phyloP scores from a whole-genome alignment of 257 asterid genomes.

The Lantana camara region DNA sequence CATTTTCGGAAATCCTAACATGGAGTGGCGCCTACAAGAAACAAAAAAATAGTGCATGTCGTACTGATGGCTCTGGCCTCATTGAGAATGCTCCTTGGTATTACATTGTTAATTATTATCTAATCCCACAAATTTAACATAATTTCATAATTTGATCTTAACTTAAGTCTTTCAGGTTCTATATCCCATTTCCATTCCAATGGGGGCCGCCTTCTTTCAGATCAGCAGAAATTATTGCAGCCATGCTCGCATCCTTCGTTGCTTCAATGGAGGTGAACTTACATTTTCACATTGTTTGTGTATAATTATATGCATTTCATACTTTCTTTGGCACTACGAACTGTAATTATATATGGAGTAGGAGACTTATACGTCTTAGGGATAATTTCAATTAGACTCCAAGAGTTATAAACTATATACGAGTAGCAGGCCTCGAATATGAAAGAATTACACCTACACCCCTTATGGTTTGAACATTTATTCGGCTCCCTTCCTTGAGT shows the following conservation, averaged over 20 bases:
- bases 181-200: slow-evolving; percentile 71
- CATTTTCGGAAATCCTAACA: slow-evolving; percentile 62
- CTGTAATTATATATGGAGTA: no score
- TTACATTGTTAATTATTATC: background rate
- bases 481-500: no score
- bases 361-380: no score
- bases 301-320: background rate
- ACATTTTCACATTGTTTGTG: background rate
- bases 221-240: slow-evolving; percentile 49
- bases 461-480: no score
- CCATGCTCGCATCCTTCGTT: slow-evolving; percentile 64
- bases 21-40: slow-evolving; percentile 61
- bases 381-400: no score
- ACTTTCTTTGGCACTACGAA: background rate
- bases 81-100: slow-evolving; percentile 63
- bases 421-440: no score
- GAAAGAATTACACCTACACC: no score
- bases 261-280: slow-evolving; percentile 77
- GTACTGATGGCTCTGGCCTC: slow-evolving; percentile 60
- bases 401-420: no score
- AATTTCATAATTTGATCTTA: background rate
- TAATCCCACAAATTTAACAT: background rate
- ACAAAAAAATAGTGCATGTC: slow-evolving; percentile 39
- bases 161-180: slow-evolving; percentile 47
- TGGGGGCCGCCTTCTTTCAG: slow-evolving; percentile 91